Percentiles rank a stretch among this genome's conserved stretches.
phyloP scores from a whole-genome alignment of 345 rosid genomes.

The Iberis pinnata region DNA sequence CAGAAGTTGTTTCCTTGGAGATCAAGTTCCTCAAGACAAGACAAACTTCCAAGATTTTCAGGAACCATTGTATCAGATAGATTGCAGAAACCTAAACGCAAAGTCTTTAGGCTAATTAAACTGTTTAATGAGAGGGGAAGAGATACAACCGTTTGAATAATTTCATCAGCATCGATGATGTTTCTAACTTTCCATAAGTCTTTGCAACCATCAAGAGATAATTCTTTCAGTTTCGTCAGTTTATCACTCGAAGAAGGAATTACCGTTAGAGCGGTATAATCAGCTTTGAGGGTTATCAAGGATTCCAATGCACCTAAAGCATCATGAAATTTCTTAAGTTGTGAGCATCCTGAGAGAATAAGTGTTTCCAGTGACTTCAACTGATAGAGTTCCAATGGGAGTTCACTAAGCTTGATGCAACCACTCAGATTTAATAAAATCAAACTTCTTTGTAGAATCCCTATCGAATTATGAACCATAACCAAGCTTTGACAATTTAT shows the following conservation, averaged over 20 bases:
- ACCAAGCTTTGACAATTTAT: neutral
- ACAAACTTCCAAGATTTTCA: neutral
- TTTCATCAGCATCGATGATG: neutral
- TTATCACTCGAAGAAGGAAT: neutral
- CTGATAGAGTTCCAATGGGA: neutral
- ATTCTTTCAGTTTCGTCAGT: conserved; percentile 1
- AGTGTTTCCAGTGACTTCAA: conserved; percentile 15
- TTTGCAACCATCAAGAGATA: conserved; percentile 18
- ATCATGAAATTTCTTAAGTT: conserved; percentile 10
- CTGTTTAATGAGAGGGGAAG: neutral
- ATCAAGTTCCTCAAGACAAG: conserved; percentile 17
- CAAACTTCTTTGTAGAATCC: neutral
- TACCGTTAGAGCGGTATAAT: neutral
- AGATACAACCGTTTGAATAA: neutral
- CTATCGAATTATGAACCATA: conserved; percentile 10
- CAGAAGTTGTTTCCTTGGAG: conserved; percentile 1
- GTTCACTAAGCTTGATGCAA: conserved; percentile 7
- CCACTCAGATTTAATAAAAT: neutral
- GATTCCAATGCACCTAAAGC: conserved; percentile 14
- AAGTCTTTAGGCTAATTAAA: conserved; percentile 12
- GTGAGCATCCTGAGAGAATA: conserved; percentile 20
- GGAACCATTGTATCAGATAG: conserved; percentile 12
- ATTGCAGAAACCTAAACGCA: conserved; percentile 12
- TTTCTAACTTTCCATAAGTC: neutral
- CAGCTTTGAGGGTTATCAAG: neutral